These are phyloP conservation scores for Penicillium olsonii DNA, from an alignment of 2,329 filamentous ascomycete species.

Conservation along the genomic window DNA sequence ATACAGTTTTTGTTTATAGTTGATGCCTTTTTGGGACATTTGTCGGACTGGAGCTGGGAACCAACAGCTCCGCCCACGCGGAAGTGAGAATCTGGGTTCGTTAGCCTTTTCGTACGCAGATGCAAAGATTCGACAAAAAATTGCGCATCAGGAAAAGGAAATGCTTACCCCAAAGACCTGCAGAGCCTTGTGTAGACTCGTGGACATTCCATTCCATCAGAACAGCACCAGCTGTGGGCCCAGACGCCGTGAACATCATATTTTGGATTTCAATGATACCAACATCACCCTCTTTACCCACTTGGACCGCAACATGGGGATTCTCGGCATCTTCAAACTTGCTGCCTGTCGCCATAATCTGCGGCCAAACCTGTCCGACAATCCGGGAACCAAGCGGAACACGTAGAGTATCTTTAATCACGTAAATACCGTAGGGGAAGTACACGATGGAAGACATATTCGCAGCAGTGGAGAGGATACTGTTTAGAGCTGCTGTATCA, in stretches of 20 bases:
- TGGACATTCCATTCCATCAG: constrained; percentile 41
- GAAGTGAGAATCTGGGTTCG: constrained; percentile 41
- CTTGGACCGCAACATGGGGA: constrained; percentile 27
- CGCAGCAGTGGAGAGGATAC: constrained; percentile 17
- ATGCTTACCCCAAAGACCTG: constrained; percentile 26
- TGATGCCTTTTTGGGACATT: constrained; percentile 32
- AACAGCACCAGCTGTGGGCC: constrained; percentile 38
- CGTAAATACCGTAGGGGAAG: constrained; percentile 74
- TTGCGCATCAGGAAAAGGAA: no score
- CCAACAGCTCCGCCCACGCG: constrained; percentile 42
- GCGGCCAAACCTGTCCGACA: constrained; percentile 56
- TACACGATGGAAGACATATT: constrained; percentile 57
- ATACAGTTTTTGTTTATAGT: constrained; percentile 25
- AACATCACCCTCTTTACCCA: constrained; percentile 32
- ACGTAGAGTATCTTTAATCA: constrained; percentile 68
- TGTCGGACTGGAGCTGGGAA: constrained; percentile 29
- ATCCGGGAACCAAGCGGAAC: constrained; percentile 62
- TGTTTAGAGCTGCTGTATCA: constrained; percentile 24
- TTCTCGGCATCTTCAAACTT: constrained; percentile 30
- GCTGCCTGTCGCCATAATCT: constrained; percentile 34
- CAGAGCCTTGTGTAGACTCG: constrained; percentile 30
- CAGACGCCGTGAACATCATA: constrained; percentile 37
- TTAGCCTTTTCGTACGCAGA: no score
- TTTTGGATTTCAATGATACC: constrained; percentile 41
- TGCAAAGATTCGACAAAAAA: no score